Conservation (phyloP, 2,329 filamentous ascomycete species). For the Eurotiales sp. region DNA sequence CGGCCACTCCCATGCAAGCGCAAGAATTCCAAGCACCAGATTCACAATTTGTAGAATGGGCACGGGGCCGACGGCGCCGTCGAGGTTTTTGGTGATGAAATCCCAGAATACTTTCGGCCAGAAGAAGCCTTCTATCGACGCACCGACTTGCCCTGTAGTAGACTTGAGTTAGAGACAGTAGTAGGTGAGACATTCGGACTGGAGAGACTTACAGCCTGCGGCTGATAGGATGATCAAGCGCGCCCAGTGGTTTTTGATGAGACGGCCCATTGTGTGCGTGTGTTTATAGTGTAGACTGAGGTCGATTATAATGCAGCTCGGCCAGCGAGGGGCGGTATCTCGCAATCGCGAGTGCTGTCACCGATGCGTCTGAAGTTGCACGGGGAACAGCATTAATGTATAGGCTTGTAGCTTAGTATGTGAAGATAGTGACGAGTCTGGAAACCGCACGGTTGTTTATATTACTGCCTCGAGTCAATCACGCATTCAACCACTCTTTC, state of each 20-base stretch:
- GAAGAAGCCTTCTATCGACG: conserved; percentile 83
- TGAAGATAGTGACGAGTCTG: too few relatives aligned
- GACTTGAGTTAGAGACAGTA: neutral
- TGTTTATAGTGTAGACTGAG: neutral
- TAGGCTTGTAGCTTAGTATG: too few relatives aligned
- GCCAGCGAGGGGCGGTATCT: conserved; percentile 1
- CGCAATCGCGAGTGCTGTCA: too few relatives aligned
- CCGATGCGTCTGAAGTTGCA: too few relatives aligned
- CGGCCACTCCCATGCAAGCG: conserved; percentile 89
- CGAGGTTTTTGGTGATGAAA: conserved; percentile 85
- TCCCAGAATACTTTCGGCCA: conserved; percentile 99
- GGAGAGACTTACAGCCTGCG: conserved; percentile 61
- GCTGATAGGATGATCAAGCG: conserved; percentile 88
- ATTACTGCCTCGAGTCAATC: too few relatives aligned
- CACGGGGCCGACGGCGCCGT: conserved; percentile 79
- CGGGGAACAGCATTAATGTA: too few relatives aligned
- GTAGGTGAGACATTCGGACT: too few relatives aligned
- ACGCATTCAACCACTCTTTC: too few relatives aligned
- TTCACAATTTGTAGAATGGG: conserved; percentile 89
- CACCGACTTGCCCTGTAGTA: conserved; percentile 75
- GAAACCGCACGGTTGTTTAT: too few relatives aligned
- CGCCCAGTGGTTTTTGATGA: conserved; percentile 99
- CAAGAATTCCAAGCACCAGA: conserved; percentile 71
- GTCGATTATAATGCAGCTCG: too few relatives aligned
- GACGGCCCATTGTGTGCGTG: conserved; percentile 72